Conservation (phyloP, 2,329 filamentous ascomycete genomes). For the Arthroderma sp. region DNA sequence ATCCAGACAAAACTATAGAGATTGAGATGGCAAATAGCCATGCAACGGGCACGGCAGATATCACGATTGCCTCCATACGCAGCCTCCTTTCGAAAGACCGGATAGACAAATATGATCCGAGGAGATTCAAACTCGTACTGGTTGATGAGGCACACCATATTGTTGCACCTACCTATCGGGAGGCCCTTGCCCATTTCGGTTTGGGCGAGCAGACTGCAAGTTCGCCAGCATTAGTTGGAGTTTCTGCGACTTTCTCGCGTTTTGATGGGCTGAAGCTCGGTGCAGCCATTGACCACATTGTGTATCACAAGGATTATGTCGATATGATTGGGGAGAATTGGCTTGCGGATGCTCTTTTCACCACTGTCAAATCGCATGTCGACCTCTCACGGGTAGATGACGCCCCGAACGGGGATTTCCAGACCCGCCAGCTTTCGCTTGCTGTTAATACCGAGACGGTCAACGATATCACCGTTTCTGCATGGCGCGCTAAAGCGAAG, state of each 20-base stretch:
- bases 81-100: constrained; percentile 68
- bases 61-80: constrained; percentile 81
- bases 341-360: constrained; percentile 86
- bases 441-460: constrained; percentile 70
- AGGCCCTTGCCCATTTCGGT: constrained; percentile 65
- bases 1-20: constrained; percentile 69
- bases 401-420: constrained; percentile 63
- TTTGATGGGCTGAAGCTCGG: constrained; percentile 77
- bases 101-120: constrained; percentile 70
- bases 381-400: constrained; percentile 62
- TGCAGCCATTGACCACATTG: constrained; percentile 81
- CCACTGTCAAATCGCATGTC: constrained; percentile 72
- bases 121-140: constrained; percentile 72
- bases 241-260: constrained; percentile 70
- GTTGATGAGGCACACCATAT: constrained; percentile 98
- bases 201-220: constrained; percentile 39
- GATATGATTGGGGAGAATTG: constrained; percentile 82
- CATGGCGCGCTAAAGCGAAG: constrained; percentile 68
- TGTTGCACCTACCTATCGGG: constrained; percentile 68
- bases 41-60: constrained; percentile 72
- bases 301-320: constrained; percentile 78
- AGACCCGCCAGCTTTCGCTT: constrained; percentile 59
- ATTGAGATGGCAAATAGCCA: constrained; percentile 78
- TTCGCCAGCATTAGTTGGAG: constrained; percentile 65
- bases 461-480: constrained; percentile 73